Evolutionary conservation across 495 filamentous ascomycete species (phyloP).

Genomic region (Aspergillus campestris): DNA sequence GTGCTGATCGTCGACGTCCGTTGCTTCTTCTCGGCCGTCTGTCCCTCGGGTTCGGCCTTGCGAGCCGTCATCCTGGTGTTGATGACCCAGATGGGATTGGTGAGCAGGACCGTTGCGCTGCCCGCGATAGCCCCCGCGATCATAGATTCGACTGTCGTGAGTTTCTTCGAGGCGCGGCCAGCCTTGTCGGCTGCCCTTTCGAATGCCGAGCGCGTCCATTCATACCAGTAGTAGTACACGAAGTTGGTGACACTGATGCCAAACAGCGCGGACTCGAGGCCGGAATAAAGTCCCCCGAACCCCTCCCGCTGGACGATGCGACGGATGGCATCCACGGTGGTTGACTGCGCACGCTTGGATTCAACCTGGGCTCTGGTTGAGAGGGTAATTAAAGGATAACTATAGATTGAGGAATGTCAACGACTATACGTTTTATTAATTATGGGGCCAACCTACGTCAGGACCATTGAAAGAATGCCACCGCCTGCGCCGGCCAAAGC

Average conservation of each 20-base stretch:
- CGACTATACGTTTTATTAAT: background rate
- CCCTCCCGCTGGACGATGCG: conserved; percentile 90
- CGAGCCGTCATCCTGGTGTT: conserved; percentile 97
- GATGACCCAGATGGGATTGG: conserved; percentile 97
- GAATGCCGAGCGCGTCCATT: conserved; percentile 88
- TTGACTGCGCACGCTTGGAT: conserved; percentile 80
- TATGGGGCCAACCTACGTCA: conserved; percentile 53
- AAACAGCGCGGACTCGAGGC: conserved; percentile 84
- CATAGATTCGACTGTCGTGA: conserved; percentile 87
- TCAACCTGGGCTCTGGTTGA: conserved; percentile 98
- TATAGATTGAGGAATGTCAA: conserved; percentile 26
- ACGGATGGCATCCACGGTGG: conserved; percentile 69
- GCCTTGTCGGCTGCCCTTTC: conserved; percentile 67
- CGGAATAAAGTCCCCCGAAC: conserved; percentile 76
- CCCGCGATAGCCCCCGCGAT: conserved; percentile 93
- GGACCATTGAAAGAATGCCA: conserved; percentile 86
- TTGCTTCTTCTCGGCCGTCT: conserved; percentile 33
- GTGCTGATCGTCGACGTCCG: conserved; percentile 70
- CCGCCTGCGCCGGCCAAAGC: conserved; percentile 83
- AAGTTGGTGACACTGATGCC: conserved; percentile 99
- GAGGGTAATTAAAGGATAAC: conserved; percentile 93
- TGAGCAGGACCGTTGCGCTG: conserved; percentile 85
- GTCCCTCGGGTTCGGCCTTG: conserved; percentile 48
- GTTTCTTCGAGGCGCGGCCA: conserved; percentile 70
- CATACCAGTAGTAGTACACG: conserved; percentile 99